These are phyloP conservation scores for Teunomyces funiuensis DNA, from an alignment of 805 yeast genomes.

Conservation along the genomic window DNA sequence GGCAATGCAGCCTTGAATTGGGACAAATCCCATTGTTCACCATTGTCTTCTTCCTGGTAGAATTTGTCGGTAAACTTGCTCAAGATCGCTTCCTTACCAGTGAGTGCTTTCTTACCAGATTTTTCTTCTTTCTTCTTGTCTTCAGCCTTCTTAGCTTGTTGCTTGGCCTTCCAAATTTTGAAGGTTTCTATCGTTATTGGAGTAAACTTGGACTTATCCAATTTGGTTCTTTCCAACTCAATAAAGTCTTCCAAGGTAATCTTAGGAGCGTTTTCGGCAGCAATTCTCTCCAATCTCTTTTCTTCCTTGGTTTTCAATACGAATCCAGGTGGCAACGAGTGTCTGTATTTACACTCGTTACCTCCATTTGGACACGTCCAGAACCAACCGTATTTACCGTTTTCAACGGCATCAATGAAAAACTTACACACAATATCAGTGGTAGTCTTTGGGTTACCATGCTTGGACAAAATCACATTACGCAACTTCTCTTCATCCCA, in stretches of 20 bases:
- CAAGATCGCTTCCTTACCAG: constrained; percentile 70
- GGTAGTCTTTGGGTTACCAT: constrained; percentile 90
- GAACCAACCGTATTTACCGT: constrained; percentile 98
- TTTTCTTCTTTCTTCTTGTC: constrained; percentile 32
- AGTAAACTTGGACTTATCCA: constrained; percentile 73
- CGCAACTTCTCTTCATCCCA: constrained; percentile 98
- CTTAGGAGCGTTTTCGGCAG: constrained; percentile 80
- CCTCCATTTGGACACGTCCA: constrained; percentile 98
- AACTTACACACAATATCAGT: constrained; percentile 93
- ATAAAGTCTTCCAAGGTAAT: constrained; percentile 94
- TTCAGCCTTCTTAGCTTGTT: constrained; percentile 52
- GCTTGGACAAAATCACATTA: constrained; percentile 82
- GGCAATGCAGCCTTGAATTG: constrained; percentile 56
- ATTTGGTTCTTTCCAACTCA: constrained; percentile 85
- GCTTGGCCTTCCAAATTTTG: constrained; percentile 76
- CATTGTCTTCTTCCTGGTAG: constrained; percentile 53
- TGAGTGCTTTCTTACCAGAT: constrained; percentile 47
- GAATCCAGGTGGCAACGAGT: constrained; percentile 95
- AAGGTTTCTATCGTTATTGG: constrained; percentile 86
- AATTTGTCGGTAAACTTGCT: constrained; percentile 58
- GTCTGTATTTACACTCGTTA: constrained; percentile 88
- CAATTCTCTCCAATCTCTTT: constrained; percentile 82
- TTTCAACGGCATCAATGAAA: constrained; percentile 96
- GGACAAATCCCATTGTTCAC: constrained; percentile 56
- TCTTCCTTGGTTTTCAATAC: constrained; percentile 96